Conservation (phyloP, 2,329 filamentous ascomycete genomes). For the Cladosporium halotolerans region DNA sequence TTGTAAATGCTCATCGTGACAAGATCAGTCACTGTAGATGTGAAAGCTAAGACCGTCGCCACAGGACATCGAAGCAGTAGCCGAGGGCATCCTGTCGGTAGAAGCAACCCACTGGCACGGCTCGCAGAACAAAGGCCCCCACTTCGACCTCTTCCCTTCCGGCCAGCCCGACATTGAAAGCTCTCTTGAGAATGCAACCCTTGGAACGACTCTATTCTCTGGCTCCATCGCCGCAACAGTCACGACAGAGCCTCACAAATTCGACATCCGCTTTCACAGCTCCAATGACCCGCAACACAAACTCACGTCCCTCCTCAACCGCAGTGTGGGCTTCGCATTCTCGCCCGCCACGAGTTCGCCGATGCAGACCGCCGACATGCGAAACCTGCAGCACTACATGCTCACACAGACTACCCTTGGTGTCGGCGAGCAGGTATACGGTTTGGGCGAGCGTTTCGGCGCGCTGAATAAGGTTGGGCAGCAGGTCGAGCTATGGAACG, state of each 20-base stretch:
- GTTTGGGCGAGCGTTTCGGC: slow-evolving; percentile 70
- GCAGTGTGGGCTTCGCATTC: slow-evolving; percentile 54
- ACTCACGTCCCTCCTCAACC: slow-evolving; percentile 49
- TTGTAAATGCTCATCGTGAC: slow-evolving; percentile 32
- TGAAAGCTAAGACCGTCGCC: slow-evolving; percentile 8
- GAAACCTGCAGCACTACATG: slow-evolving; percentile 36
- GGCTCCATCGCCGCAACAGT: slow-evolving; percentile 51
- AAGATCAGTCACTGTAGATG: neutral
- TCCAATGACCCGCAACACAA: slow-evolving; percentile 41
- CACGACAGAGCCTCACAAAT: slow-evolving; percentile 43
- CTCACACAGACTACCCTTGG: slow-evolving; percentile 42
- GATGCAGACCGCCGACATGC: slow-evolving; percentile 49
- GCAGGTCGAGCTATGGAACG: slow-evolving; percentile 57
- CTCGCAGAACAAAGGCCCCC: slow-evolving; percentile 45
- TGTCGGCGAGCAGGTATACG: slow-evolving; percentile 62
- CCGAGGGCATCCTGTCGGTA: slow-evolving; percentile 55
- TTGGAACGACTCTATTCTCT: slow-evolving; percentile 46
- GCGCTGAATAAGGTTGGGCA: slow-evolving; percentile 72
- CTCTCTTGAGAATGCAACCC: slow-evolving; percentile 37
- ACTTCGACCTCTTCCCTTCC: slow-evolving; percentile 53
- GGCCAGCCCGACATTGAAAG: slow-evolving; percentile 39
- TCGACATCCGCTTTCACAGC: slow-evolving; percentile 52
- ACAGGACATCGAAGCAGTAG: slow-evolving; percentile 48
- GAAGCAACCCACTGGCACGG: slow-evolving; percentile 55
- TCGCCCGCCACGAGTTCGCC: slow-evolving; percentile 48